phyloP scores from a whole-genome alignment of 2,329 filamentous ascomycete genomes.

The Fusarium phyllophilum region DNA sequence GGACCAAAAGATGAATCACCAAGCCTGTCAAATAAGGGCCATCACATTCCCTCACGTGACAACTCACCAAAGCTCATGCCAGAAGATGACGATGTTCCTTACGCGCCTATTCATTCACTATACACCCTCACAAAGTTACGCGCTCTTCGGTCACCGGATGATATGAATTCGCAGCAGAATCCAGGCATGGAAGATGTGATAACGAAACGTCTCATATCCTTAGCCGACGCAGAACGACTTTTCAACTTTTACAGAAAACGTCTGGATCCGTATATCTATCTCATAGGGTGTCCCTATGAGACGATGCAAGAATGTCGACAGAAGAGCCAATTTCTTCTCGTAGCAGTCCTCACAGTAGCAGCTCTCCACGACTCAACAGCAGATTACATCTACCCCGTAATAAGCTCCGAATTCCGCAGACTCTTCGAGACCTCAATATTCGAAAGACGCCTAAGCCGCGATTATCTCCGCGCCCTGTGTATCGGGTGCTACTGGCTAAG shows the following conservation, averaged over 20 bases:
- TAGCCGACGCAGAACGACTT: slow-evolving; percentile 60
- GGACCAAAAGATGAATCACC: slow-evolving; percentile 15
- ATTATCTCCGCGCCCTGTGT: slow-evolving; percentile 68
- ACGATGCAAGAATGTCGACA: slow-evolving; percentile 61
- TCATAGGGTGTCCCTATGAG: slow-evolving; percentile 59
- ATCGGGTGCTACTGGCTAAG: slow-evolving; percentile 71
- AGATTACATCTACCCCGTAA: slow-evolving; percentile 60
- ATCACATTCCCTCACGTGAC: slow-evolving; percentile 30
- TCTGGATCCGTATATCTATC: slow-evolving; percentile 62
- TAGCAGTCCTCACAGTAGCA: slow-evolving; percentile 65
- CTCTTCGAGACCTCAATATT: slow-evolving; percentile 59
- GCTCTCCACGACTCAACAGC: slow-evolving; percentile 65
- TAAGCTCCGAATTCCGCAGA: slow-evolving; percentile 64
- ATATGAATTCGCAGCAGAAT: slow-evolving; percentile 12
- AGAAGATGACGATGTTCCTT: slow-evolving; percentile 47
- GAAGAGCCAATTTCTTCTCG: slow-evolving; percentile 65
- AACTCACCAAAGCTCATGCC: slow-evolving; percentile 30
- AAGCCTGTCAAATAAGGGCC: slow-evolving; percentile 6
- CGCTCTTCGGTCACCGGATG: slow-evolving; percentile 46
- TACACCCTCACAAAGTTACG: slow-evolving; percentile 49
- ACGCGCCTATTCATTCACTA: slow-evolving; percentile 50
- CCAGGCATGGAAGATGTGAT: slow-evolving; percentile 45
- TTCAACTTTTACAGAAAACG: slow-evolving; percentile 60
- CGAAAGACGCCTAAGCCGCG: slow-evolving; percentile 49
- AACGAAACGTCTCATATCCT: slow-evolving; percentile 52